phyloP scores from a whole-genome alignment of 352 stramenopile genomes.

The Phytophthora cryptogea region DNA sequence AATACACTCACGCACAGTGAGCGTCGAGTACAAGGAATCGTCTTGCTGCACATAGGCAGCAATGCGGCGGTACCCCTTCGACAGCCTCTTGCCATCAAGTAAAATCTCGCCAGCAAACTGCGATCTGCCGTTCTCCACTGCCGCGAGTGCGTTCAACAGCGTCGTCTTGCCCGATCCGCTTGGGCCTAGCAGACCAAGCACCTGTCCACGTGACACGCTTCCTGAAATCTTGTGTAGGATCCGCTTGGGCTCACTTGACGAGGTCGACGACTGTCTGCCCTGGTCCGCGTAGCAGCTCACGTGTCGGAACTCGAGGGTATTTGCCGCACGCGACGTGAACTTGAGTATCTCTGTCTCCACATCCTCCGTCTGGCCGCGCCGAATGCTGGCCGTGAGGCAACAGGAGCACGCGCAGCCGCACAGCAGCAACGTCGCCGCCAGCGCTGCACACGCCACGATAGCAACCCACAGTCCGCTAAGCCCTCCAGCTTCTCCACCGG shows the following conservation, averaged over 20 bases:
- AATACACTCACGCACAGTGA: conserved; percentile 88
- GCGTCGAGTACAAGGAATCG: conserved; percentile 76
- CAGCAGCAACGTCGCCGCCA: conserved; percentile 18
- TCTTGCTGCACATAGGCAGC: conserved; percentile 91
- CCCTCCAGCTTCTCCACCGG: conserved; percentile 16
- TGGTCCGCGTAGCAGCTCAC: conserved; percentile 54
- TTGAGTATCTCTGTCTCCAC: conserved; percentile 53
- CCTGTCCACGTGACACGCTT: conserved; percentile 52
- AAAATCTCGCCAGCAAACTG: conserved; percentile 58
- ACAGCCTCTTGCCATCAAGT: conserved; percentile 61
- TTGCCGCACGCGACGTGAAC: conserved; percentile 45
- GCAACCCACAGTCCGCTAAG: conserved; percentile 20
- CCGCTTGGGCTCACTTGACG: conserved; percentile 26
- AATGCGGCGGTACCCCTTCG: conserved; percentile 69
- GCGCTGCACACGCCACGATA: conserved; percentile 22
- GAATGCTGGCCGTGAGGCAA: conserved; percentile 22
- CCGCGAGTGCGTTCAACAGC: conserved; percentile 75
- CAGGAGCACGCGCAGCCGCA: conserved; percentile 24
- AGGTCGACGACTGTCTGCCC: neutral
- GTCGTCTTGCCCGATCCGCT: conserved; percentile 87
- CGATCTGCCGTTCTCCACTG: conserved; percentile 67
- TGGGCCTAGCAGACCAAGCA: conserved; percentile 74
- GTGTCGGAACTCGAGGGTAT: conserved; percentile 57
- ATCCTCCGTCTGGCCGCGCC: conserved; percentile 15
- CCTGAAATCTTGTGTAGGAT: conserved; percentile 73